Percentiles rank a stretch among this genome's conserved stretches.
These are phyloP conservation scores for Blastobotrys robertii DNA, from an alignment of 805 yeast species.

Conservation along the genomic window DNA sequence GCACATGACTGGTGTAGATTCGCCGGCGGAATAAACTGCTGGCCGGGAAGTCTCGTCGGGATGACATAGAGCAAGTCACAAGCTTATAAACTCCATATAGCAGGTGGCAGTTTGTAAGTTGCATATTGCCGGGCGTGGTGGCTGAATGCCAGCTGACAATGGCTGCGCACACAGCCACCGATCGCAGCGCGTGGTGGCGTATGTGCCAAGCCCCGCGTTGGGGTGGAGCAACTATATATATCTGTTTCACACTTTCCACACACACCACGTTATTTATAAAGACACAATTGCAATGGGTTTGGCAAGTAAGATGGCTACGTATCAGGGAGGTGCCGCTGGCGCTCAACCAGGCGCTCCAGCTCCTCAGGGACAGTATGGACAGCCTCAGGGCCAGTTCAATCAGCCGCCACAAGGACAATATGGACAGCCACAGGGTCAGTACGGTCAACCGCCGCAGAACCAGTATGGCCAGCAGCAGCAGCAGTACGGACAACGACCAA, in stretches of 20 bases:
- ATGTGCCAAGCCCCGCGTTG: neutral
- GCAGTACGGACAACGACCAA: slow-evolving; percentile 9
- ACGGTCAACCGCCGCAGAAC: slow-evolving; percentile 6
- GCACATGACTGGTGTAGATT: too few species aligned
- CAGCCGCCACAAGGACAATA: slow-evolving; percentile 6
- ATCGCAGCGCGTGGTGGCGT: neutral
- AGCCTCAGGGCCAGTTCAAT: slow-evolving; percentile 9
- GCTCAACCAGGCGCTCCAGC: slow-evolving; percentile 7
- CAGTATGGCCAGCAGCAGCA: slow-evolving; percentile 10
- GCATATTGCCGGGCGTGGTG: neutral
- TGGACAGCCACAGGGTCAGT: slow-evolving; percentile 3
- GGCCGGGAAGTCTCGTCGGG: too few species aligned
- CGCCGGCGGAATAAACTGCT: too few species aligned
- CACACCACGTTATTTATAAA: too few species aligned
- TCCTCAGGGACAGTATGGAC: slow-evolving; percentile 9
- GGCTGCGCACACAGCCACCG: neutral
- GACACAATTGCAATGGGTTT: slow-evolving; percentile 18
- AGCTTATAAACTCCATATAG: too few species aligned
- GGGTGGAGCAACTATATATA: neutral
- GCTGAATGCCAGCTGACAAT: neutral
- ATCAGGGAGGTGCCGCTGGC: slow-evolving; percentile 7
- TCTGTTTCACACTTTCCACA: neutral
- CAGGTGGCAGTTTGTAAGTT: too few species aligned
- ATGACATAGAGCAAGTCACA: too few species aligned
- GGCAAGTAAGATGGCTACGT: slow-evolving; percentile 22